phyloP scores from a whole-genome alignment of 2,329 filamentous ascomycete genomes.

The Fusarium longipes region DNA sequence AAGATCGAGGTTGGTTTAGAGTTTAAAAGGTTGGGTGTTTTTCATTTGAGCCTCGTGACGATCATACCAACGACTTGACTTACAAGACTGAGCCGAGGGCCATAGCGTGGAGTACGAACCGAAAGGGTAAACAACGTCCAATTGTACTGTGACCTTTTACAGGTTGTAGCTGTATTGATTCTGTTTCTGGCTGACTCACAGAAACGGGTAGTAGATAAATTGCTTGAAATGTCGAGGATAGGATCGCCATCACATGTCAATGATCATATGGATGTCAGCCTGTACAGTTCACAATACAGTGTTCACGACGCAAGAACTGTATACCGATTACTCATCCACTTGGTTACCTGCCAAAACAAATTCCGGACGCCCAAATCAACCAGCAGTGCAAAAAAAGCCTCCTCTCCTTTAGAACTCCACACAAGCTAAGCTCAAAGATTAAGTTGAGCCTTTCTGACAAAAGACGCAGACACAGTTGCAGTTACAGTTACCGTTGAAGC shows the following conservation, averaged over 20 bases:
- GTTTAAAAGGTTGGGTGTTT: constrained; percentile 14
- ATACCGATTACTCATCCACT: constrained; percentile 13
- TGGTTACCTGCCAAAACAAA: constrained; percentile 1
- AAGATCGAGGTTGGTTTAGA: constrained; percentile 19
- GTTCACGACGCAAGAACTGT: rapidly evolving
- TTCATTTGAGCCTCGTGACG: constrained; percentile 20
- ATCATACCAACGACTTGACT: constrained; percentile 16
- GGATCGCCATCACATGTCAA: constrained; percentile 14
- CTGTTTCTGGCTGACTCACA: neutral
- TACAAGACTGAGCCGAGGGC: constrained; percentile 29
- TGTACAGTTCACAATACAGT: neutral
- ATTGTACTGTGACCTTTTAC: neutral
- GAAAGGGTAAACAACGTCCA: neutral
- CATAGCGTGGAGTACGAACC: neutral
- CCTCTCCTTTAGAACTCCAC: constrained; percentile 35
- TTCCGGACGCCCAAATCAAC: constrained; percentile 44
- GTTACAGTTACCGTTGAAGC: constrained; percentile 6
- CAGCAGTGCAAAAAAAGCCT: constrained; percentile 46
- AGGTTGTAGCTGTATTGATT: neutral
- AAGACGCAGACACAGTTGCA: constrained; percentile 38
- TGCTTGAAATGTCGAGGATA: neutral
- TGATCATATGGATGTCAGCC: neutral
- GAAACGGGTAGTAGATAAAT: neutral
- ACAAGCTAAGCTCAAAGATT: constrained; percentile 28
- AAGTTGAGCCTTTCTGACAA: constrained; percentile 40